phyloP scores from a whole-genome alignment of 495 filamentous ascomycete species.

The Tirmania nivea region DNA sequence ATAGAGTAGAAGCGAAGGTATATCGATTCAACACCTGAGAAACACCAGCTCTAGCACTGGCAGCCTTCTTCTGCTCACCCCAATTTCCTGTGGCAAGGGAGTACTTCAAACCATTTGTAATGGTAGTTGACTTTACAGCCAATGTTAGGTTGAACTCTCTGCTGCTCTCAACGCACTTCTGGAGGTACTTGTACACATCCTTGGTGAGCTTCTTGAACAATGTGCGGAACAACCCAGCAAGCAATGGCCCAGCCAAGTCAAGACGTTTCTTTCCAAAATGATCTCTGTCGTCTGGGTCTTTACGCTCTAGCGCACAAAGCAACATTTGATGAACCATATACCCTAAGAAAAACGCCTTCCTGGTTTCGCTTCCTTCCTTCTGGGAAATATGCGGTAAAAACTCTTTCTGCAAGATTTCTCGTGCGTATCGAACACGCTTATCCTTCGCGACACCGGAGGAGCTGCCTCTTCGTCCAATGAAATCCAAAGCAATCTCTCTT shows the following conservation, averaged over 20 bases:
- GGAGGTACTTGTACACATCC: constrained; percentile 74
- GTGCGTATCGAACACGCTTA: constrained; percentile 71
- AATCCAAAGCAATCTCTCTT: constrained; percentile 84
- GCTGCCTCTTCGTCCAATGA: constrained; percentile 77
- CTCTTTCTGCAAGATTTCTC: constrained; percentile 92
- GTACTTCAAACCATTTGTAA: constrained; percentile 88
- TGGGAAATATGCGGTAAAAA: constrained; percentile 92
- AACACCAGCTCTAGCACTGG: constrained; percentile 79
- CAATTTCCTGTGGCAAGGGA: constrained; percentile 97
- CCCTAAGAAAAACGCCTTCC: constrained; percentile 94
- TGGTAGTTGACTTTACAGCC: constrained; percentile 70
- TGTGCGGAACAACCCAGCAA: constrained; percentile 78
- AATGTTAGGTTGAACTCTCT: constrained; percentile 72
- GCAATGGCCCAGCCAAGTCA: constrained; percentile 79
- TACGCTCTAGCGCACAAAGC: constrained; percentile 71
- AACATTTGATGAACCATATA: constrained; percentile 96
- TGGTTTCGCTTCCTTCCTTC: constrained; percentile 81
- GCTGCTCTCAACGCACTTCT: constrained; percentile 72
- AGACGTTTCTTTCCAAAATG: constrained; percentile 98
- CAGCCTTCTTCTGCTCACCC: constrained; percentile 98
- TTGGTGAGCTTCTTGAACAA: constrained; percentile 70
- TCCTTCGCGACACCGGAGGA: constrained; percentile 54
- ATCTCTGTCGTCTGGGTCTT: constrained; percentile 88
- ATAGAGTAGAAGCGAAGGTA: constrained; percentile 87
- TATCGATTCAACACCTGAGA: constrained; percentile 97